Evolutionary conservation across 768 basidiomycete species (phyloP), one percentile per base, ranked within the genome.

Genomic region (Tylopilus rubrobrunneus): DNA sequence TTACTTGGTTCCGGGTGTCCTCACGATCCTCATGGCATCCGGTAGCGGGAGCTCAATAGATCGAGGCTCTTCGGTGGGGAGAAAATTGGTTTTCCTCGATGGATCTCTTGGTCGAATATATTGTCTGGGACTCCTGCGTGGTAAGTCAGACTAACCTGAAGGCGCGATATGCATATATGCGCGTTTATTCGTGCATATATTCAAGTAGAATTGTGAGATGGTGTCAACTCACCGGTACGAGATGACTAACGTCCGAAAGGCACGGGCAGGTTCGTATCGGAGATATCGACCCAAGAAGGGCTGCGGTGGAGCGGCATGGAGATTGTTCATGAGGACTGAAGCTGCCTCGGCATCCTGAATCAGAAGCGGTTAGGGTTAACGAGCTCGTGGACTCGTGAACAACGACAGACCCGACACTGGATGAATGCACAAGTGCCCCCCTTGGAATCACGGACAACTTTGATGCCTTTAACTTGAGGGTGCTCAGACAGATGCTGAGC

Each of bases 391-490:
- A 8, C n/a, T 14, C n/a, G 33, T 12, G 19, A 45, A 48, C 48
- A 48, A 45, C 17, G 42, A 58, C 76, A 42, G 62, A 89, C 90
- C 76, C 89, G 80, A 76, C 89, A 91, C 70, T 92, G 90, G 23
- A 90, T 84, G 67, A 92, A 92, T 52, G 89, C 90, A 64, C 89
- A 92, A 43, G 87, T 81, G 14, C 87, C 85, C 37, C 87, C 87
- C 67, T 84, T 86, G 53, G 78, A 80, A 67, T 90, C 87, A 52
- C 84, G 84, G 40, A 90, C 80, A 49, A 90, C 83, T 53, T 81
- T 81, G 67, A 91, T 78, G 46, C 78, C 79, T 67, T 82, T 85
- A 59, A 89, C 73, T 56, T 84, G 80, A 0, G 80, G 74, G 64
- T 87, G 79, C 49, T 79, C 78, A 7, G 84, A 83, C 50, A 92